Percentiles rank a stretch among this genome's conserved stretches.
Conservation (phyloP, 1,284 basidiomycete genomes). For the Cutaneotrichosporon cyanovorans region DNA sequence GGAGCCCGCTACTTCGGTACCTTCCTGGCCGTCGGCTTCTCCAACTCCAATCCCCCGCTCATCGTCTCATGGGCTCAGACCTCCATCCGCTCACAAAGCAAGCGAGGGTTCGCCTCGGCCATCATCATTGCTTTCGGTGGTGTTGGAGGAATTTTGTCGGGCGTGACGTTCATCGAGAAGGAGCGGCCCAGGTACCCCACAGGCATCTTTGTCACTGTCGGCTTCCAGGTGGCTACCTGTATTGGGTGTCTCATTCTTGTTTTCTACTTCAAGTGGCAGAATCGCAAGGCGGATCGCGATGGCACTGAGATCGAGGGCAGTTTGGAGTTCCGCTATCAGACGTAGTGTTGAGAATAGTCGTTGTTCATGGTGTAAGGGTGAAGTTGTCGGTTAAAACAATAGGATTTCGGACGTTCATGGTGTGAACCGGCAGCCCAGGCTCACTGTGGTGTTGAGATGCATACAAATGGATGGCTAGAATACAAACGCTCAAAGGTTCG, state of each 20-base stretch:
- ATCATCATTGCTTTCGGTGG: constrained; percentile 45
- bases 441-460: too few species aligned
- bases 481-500: too few species aligned
- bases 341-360: background rate
- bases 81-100: constrained; percentile 46
- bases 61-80: constrained; percentile 41
- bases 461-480: too few species aligned
- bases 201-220: constrained; percentile 10
- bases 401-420: too few species aligned
- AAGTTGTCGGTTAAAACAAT: too few species aligned
- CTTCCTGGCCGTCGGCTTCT: constrained; percentile 45
- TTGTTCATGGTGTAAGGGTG: background rate
- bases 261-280: constrained; percentile 7
- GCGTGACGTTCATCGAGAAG: constrained; percentile 26
- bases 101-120: constrained; percentile 40
- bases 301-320: constrained; percentile 8
- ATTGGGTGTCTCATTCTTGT: constrained; percentile 1
- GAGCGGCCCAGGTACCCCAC: constrained; percentile 27
- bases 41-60: constrained; percentile 32
- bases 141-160: constrained; percentile 47
- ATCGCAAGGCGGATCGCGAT: constrained; percentile 9
- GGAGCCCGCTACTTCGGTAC: constrained; percentile 24
- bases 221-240: background rate
- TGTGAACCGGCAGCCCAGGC: too few species aligned
- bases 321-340: constrained; percentile 13